A percentile compares a stretch with the other conserved stretches of the same genome.
Conservation (phyloP, 176 grass and related monocot species). For the Oryza australiensis region DNA sequence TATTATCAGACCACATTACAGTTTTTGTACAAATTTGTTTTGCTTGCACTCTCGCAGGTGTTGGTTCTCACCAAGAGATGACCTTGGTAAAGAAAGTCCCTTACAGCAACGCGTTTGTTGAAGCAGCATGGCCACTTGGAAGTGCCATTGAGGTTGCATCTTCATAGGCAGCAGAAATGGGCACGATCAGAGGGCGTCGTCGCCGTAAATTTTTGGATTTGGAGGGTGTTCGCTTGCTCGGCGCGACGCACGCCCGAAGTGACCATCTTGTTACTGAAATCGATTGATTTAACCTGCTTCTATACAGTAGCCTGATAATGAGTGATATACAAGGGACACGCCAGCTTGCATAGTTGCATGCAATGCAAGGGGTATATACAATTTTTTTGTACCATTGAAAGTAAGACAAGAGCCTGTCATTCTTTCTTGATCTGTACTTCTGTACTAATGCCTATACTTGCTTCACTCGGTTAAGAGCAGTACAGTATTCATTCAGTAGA, state of each 20-base stretch:
- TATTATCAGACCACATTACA: background rate
- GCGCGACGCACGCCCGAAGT: background rate
- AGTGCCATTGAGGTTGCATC: constrained; percentile 95
- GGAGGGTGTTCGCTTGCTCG: background rate
- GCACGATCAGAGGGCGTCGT: background rate
- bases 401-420: constrained; percentile 32
- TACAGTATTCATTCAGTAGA: no score
- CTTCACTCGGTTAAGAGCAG: background rate
- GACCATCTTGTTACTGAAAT: constrained; percentile 30
- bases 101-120: constrained; percentile 67
- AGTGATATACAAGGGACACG: constrained; percentile 18
- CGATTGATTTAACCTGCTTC: constrained; percentile 9
- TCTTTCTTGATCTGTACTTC: constrained; percentile 28
- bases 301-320: constrained; percentile 34
- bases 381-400: constrained; percentile 37
- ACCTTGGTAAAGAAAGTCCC: constrained; percentile 95
- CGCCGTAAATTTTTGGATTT: constrained; percentile 34
- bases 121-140: constrained; percentile 96
- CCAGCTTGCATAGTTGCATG: constrained; percentile 7
- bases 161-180: constrained; percentile 50
- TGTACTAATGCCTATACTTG: background rate
- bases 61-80: constrained; percentile 77
- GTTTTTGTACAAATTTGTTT: background rate
- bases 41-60: constrained; percentile 40
- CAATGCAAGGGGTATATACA: constrained; percentile 18